Evolutionary conservation across 257 asterid genomes (phyloP).

Genomic region (Salvia splendens): DNA sequence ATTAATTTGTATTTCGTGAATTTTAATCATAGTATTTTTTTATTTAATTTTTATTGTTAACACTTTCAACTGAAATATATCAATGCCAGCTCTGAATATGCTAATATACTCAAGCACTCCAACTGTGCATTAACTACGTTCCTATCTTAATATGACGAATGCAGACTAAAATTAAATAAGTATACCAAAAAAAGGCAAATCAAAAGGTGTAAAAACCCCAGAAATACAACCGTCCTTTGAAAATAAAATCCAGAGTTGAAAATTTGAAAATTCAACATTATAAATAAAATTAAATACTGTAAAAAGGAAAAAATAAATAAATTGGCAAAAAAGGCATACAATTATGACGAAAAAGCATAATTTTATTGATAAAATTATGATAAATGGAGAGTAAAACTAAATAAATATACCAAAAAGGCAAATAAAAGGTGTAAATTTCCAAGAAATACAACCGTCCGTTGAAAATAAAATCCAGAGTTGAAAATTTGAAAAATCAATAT

Average conservation of each 20-base stretch:
- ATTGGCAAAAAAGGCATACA: not conserved
- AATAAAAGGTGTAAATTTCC: not conserved
- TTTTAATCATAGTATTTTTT: not conserved
- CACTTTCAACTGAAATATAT: not conserved
- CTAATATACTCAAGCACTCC: too few relatives aligned
- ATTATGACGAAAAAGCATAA: not conserved
- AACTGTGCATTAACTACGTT: not conserved
- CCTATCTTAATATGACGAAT: not conserved
- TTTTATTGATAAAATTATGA: not conserved
- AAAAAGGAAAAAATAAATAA: not conserved
- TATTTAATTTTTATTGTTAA: not conserved
- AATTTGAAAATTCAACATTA: not conserved
- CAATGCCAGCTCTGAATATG: not conserved
- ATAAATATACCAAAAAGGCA: not conserved
- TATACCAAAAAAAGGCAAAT: not conserved
- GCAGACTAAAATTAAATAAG: not conserved
- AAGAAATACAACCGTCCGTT: not conserved
- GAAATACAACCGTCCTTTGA: not conserved
- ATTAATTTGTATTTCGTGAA: not conserved
- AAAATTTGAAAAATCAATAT: not conserved
- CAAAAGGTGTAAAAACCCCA: not conserved
- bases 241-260: not conserved
- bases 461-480: not conserved
- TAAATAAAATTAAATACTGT: not conserved
- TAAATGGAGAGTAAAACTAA: not conserved